Evolutionary conservation across 805 yeast genomes (phyloP), one percentile per base, ranked within the genome.

Genomic region (Lipomyces kockii): DNA sequence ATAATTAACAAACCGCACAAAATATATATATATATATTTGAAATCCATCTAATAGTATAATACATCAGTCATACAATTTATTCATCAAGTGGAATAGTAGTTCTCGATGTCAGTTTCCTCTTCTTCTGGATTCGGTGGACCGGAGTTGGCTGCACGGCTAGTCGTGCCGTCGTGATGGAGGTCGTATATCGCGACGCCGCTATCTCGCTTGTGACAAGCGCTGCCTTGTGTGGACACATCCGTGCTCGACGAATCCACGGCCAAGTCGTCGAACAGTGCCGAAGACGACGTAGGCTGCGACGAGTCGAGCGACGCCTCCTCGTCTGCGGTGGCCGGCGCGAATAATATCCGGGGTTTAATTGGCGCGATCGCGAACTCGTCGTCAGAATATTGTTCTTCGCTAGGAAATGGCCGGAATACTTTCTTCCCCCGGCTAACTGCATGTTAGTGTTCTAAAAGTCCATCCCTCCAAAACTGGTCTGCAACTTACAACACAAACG

Each of bases 101-200:
- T 61, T 58, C 61, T 66, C 70, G 20, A 67, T 65, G 61, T 67
- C 70, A 22, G 70, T 67, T 46, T 67, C 70, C 51, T 56, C 70
- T 46, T 67, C 70, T 27, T 67, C 70, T 14, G 54, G 61, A 61
- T 64, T 46, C 20, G 22, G 29, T n/a, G 7, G 17, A 11, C n/a
- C 0, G 8, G 34, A 20, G 22, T 9, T 11, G 34, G 34, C 55
- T 52, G 17, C 34, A 12, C n/a, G 12, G 9, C 55, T 52, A 11
- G 34, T 52, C 34, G 32, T 52, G 55, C 55, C 27, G n/a, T 25
- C 32, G 7, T n/a, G n/a, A 52, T 5, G 11, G 39, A 37, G 6
- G n/a, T 52, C 34, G 34, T 25, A 52, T 6, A 25, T 29, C 17
- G 17, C 55, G 34, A 22, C 9, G n/a, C 34, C 55, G 7, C 55